Percentiles rank a stretch among this genome's conserved stretches.
These are phyloP conservation scores for Eucalyptus caleyi DNA, from an alignment of 345 rosid genomes.

Conservation along the genomic window DNA sequence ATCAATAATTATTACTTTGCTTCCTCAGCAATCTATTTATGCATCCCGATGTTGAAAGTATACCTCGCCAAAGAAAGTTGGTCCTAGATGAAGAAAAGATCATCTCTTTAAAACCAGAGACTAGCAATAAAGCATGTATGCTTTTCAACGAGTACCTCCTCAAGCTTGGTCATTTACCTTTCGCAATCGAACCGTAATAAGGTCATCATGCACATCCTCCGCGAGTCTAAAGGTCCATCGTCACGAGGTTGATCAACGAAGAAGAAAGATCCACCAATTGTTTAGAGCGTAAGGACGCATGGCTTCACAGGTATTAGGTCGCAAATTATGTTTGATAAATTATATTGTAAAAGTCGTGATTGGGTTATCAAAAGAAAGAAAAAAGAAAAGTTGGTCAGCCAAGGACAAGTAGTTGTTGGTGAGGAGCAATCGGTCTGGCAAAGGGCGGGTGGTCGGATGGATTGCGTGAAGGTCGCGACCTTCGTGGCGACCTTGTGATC, in stretches of 20 bases:
- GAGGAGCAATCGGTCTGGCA: too few species aligned
- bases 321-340: too few species aligned
- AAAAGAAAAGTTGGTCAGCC: too few species aligned
- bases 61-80: background rate
- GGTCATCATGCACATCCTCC: background rate
- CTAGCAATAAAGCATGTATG: background rate
- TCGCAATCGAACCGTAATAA: background rate
- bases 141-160: background rate
- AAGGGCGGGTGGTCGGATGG: too few species aligned
- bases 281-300: background rate
- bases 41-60: background rate
- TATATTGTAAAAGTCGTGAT: too few species aligned
- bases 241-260: background rate
- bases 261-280: background rate
- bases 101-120: background rate
- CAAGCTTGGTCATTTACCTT: background rate
- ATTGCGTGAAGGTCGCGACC: fast-evolving
- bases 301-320: background rate
- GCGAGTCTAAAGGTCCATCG: background rate
- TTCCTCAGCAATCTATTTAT: background rate
- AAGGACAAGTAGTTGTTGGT: too few species aligned
- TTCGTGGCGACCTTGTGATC: fast-evolving
- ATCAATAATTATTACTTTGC: background rate
- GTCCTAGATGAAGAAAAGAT: background rate
- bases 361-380: too few species aligned